Conservation (phyloP, 1,284 basidiomycete species). For the Leucoagaricus sp. region DNA sequence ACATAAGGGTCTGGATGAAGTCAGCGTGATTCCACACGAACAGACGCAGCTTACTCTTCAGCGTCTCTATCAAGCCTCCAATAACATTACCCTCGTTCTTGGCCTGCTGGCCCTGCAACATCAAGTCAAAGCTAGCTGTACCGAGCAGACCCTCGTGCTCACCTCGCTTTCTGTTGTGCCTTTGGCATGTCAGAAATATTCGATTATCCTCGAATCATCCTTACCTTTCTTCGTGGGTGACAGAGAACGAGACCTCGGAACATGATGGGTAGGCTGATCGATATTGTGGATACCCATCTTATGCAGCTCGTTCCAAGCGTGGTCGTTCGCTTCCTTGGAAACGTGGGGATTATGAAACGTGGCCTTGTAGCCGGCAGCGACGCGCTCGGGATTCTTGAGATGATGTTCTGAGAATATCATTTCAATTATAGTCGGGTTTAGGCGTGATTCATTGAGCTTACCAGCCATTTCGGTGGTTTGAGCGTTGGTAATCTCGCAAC, state of each 20-base stretch:
- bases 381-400: slow-evolving; percentile 18
- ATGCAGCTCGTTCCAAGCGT: slow-evolving; percentile 46
- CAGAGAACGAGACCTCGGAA: neutral
- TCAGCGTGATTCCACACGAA: neutral
- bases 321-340: slow-evolving; percentile 52
- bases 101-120: too few species aligned
- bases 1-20: slow-evolving; percentile 36
- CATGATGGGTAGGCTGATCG: neutral
- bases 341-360: slow-evolving; percentile 26
- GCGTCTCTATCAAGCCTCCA: slow-evolving; percentile 32
- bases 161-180: too few species aligned
- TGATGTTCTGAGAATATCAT: too few species aligned
- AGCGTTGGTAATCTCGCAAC: too few species aligned
- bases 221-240: neutral
- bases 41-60: slow-evolving; percentile 35
- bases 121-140: too few species aligned
- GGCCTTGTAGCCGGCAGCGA: slow-evolving; percentile 21
- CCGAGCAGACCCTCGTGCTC: too few species aligned
- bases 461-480: too few species aligned
- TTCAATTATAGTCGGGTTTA: too few species aligned
- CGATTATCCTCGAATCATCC: neutral
- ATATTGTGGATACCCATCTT: slow-evolving; percentile 31
- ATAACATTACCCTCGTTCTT: slow-evolving; percentile 24
- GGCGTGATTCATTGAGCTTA: too few species aligned
- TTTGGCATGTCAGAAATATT: too few species aligned